Conservation (phyloP, 139 green algal species). For the Closterium sp. region DNA sequence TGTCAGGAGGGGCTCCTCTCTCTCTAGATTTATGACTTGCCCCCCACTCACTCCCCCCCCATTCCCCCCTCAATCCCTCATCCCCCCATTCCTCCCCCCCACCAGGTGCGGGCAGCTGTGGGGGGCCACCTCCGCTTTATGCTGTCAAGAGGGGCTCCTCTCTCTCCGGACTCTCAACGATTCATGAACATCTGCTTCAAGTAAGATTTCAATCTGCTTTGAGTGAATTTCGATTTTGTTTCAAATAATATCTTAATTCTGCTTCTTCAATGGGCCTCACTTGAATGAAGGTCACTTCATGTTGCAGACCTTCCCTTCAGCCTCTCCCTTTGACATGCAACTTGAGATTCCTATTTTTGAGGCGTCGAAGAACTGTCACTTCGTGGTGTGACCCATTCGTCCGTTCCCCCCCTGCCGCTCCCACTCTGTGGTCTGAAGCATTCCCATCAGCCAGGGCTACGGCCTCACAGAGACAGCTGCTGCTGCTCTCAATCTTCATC, state of each 20-base stretch:
- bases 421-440: neutral
- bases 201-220: neutral
- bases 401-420: no score
- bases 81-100: no score
- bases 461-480: slow-evolving; percentile 53
- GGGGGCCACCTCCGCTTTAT: slow-evolving; percentile 49
- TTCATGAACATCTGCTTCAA: slow-evolving; percentile 59
- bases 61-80: neutral
- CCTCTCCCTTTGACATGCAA: no score
- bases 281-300: no score
- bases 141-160: slow-evolving; percentile 50
- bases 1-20: neutral
- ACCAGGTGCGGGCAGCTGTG: slow-evolving; percentile 25
- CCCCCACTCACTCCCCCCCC: no score
- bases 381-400: no score
- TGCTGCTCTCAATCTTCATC: neutral
- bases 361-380: no score
- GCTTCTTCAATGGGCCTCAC: no score
- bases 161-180: slow-evolving; percentile 50
- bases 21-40: neutral
- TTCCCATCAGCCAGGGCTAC: slow-evolving; percentile 52
- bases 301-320: no score
- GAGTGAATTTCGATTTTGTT: no score
- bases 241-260: neutral
- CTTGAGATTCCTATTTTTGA: no score